These are phyloP conservation scores for Linum tenue DNA, from an alignment of 345 rosid genomes.

Conservation along the genomic window DNA sequence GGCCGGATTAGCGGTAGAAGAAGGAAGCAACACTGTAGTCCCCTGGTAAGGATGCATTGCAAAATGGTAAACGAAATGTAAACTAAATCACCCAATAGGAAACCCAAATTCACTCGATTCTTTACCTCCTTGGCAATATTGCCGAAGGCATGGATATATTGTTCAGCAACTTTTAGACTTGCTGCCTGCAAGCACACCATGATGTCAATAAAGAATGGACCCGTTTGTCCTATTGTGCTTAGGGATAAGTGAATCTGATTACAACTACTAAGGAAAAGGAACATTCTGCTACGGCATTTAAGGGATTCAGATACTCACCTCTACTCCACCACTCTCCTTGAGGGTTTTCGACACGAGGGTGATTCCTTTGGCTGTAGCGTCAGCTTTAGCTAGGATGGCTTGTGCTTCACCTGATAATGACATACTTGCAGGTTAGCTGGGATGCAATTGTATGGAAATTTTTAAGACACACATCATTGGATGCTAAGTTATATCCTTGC, in stretches of 20 bases:
- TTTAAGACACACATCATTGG: too few relatives aligned
- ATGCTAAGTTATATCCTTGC: neutral
- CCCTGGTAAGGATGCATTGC: conserved; percentile 31
- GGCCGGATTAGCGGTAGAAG: conserved; percentile 53
- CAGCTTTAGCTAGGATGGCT: conserved; percentile 78
- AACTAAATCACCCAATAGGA: neutral
- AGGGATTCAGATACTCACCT: conserved; percentile 40
- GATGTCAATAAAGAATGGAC: neutral
- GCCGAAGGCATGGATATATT: conserved; percentile 70
- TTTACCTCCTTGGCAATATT: conserved; percentile 86
- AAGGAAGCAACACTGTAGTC: conserved; percentile 88
- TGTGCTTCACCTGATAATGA: conserved; percentile 74
- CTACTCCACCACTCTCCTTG: conserved; percentile 69
- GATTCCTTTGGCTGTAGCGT: conserved; percentile 74
- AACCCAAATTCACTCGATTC: neutral
- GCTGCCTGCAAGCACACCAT: conserved; percentile 57
- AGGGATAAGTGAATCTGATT: neutral
- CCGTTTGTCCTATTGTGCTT: neutral
- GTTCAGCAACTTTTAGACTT: conserved; percentile 75
- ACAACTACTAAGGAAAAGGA: too few relatives aligned
- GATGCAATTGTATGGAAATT: neutral
- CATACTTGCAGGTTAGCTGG: neutral
- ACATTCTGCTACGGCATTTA: too few relatives aligned
- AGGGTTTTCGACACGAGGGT: conserved; percentile 56
- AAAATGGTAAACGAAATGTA: neutral